Conservation (phyloP, 2,329 filamentous ascomycete genomes). For the Septoria linicola region DNA sequence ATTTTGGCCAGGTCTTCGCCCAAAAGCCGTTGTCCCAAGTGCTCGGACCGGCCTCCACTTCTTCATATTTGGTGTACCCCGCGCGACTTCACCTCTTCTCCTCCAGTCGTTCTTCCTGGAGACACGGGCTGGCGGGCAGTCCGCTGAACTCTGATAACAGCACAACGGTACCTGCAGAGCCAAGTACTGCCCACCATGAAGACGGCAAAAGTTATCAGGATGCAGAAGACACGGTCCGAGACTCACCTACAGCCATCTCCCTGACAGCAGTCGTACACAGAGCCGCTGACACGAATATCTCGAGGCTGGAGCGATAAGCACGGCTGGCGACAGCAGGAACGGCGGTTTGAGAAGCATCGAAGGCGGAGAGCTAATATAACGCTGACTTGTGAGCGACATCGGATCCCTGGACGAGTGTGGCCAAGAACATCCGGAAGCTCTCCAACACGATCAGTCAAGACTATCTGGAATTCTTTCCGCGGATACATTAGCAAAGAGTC, state of each 20-base stretch:
- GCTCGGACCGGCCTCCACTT: constrained; percentile 15
- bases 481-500: neutral
- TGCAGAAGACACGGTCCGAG: constrained; percentile 7
- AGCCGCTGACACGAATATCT: neutral
- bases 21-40: neutral
- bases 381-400: constrained; percentile 2
- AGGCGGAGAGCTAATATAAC: constrained; percentile 6
- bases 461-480: neutral
- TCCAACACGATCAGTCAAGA: neutral
- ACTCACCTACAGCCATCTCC: neutral
- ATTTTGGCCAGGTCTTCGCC: neutral
- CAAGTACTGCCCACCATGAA: constrained; percentile 3
- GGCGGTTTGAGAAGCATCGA: neutral
- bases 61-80: constrained; percentile 5
- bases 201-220: neutral
- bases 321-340: neutral
- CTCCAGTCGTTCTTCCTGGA: constrained; percentile 7
- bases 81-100: constrained; percentile 2
- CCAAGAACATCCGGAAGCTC: too few species aligned
- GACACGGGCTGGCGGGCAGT: constrained; percentile 4
- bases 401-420: neutral
- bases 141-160: constrained; percentile 22
- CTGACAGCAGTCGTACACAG: neutral
- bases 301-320: neutral
- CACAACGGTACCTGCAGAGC: constrained; percentile 15